phyloP scores from a whole-genome alignment of 2,329 filamentous ascomycete genomes.

The Fusarium sp. region DNA sequence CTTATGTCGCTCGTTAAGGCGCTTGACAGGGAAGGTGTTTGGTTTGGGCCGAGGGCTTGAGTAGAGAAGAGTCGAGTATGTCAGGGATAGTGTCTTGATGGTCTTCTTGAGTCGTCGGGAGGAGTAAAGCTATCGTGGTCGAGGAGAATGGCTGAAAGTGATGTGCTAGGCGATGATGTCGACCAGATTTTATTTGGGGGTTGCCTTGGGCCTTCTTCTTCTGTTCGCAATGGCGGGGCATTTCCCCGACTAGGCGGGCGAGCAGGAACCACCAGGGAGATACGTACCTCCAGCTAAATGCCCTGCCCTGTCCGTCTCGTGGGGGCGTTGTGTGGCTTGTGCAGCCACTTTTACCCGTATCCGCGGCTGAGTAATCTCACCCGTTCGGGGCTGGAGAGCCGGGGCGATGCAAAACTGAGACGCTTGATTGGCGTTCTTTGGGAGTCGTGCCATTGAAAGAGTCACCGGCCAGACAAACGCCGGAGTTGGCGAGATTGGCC shows the following conservation, averaged over 20 bases:
- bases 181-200: constrained; percentile 41
- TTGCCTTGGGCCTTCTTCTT: not conserved
- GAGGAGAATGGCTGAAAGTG: constrained; percentile 7
- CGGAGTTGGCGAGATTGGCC: not conserved
- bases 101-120: not conserved
- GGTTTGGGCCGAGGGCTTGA: not conserved
- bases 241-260: not conserved
- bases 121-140: not conserved
- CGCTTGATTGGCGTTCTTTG: constrained; percentile 15
- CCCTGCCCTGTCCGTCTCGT: constrained; percentile 3
- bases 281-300: not conserved
- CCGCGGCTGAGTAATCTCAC: constrained; percentile 30
- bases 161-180: constrained; percentile 27
- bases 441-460: constrained; percentile 1
- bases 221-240: constrained; percentile 40
- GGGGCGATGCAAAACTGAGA: constrained; percentile 8
- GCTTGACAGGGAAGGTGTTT: not conserved
- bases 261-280: not conserved
- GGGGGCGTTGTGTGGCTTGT: constrained; percentile 22
- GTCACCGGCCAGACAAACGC: constrained; percentile 25
- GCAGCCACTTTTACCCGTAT: constrained; percentile 8
- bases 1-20: constrained; percentile 18
- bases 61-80: not conserved
- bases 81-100: not conserved
- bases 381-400: not conserved